Evolutionary conservation across 768 basidiomycete genomes (phyloP).

Genomic region (Saitozyma podzolica): DNA sequence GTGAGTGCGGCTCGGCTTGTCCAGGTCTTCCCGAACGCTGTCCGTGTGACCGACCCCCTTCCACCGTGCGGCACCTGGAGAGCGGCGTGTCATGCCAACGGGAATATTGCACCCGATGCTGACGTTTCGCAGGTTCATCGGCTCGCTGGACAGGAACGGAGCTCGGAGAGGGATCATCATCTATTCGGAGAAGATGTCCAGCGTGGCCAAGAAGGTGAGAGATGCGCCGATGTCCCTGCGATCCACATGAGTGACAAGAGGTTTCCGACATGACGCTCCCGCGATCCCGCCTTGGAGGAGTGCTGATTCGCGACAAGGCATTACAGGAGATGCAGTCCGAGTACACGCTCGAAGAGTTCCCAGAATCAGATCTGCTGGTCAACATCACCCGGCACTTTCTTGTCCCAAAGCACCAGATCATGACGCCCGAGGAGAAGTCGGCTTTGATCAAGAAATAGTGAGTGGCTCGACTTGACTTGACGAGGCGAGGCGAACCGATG

Average conservation of each 20-base stretch:
- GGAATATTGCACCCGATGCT: background rate
- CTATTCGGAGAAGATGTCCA: slow-evolving; percentile 94
- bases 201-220: slow-evolving; percentile 89
- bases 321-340: slow-evolving; percentile 84
- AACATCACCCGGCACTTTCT: slow-evolving; percentile 96
- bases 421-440: slow-evolving; percentile 82
- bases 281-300: background rate
- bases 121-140: slow-evolving; percentile 66
- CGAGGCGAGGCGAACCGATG: too few species aligned
- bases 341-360: slow-evolving; percentile 91
- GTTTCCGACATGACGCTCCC: too few species aligned
- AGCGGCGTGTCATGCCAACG: too few species aligned
- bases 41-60: too few species aligned
- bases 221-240: too few species aligned
- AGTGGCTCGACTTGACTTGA: slow-evolving; percentile 50
- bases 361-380: slow-evolving; percentile 91
- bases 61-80: too few species aligned
- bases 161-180: slow-evolving; percentile 92
- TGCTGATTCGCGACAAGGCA: slow-evolving; percentile 60
- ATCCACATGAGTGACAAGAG: too few species aligned
- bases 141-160: slow-evolving; percentile 84
- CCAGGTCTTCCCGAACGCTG: too few species aligned
- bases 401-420: slow-evolving; percentile 88
- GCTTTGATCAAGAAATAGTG: slow-evolving; percentile 87
- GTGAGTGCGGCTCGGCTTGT: too few species aligned